A percentile compares a stretch with the other conserved stretches of the same genome.
Evolutionary conservation across 805 yeast genomes (phyloP).

Genomic region (Teunomyces atbi): DNA sequence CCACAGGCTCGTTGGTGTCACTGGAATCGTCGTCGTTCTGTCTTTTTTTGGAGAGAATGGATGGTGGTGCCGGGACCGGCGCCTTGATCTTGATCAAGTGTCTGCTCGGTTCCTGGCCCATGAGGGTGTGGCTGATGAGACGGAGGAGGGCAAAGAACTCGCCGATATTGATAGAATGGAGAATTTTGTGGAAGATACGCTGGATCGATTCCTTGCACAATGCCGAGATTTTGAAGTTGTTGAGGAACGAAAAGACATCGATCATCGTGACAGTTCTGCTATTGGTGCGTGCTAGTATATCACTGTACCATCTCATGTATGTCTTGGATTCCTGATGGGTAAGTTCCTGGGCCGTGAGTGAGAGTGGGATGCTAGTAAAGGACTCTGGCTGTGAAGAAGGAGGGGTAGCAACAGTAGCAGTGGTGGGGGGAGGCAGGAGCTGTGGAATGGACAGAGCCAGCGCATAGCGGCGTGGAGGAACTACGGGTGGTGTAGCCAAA

Average conservation of each 20-base stretch:
- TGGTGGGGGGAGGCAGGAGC: not conserved
- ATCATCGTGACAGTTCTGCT: slow-evolving; percentile 62
- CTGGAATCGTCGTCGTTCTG: slow-evolving; percentile 42
- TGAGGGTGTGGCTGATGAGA: slow-evolving; percentile 68
- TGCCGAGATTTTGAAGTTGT: slow-evolving; percentile 67
- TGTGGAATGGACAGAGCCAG: too few species aligned
- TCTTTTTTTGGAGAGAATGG: slow-evolving; percentile 66
- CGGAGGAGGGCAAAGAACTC: slow-evolving; percentile 88
- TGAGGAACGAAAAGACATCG: slow-evolving; percentile 77
- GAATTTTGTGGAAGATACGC: slow-evolving; percentile 49
- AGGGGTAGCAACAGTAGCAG: slow-evolving; percentile 26
- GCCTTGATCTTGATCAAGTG: slow-evolving; percentile 53
- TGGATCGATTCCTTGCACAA: slow-evolving; percentile 49
- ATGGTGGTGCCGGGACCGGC: slow-evolving; percentile 74
- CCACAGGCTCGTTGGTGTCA: slow-evolving; percentile 12
- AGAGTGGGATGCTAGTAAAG: slow-evolving; percentile 46
- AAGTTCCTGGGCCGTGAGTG: slow-evolving; percentile 65
- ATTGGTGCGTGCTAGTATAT: slow-evolving; percentile 69
- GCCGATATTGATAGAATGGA: slow-evolving; percentile 71
- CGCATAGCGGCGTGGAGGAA: slow-evolving; percentile 6
- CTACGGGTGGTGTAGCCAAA: slow-evolving; percentile 10
- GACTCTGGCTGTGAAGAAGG: slow-evolving; percentile 7
- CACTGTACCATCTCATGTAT: slow-evolving; percentile 91
- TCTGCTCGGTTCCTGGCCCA: slow-evolving; percentile 53
- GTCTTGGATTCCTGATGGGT: slow-evolving; percentile 78